Percentiles rank a stretch among this genome's conserved stretches.
These are phyloP conservation scores for Vigna hirtella DNA, from an alignment of 306 rosid genomes.

Conservation along the genomic window DNA sequence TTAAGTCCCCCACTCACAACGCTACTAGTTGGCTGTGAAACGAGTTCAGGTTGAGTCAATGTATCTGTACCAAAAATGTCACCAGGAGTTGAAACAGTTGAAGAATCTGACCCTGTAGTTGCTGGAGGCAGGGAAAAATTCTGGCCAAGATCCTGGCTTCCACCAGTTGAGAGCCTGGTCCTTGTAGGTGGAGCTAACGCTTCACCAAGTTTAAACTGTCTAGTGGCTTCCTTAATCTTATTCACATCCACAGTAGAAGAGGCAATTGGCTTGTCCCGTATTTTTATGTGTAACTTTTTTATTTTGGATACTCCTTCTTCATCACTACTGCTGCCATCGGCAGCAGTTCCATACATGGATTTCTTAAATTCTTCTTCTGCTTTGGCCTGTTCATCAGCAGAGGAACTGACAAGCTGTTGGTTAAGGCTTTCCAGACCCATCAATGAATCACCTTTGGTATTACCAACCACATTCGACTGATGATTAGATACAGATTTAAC, in stretches of 20 bases:
- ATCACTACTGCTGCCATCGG: constrained; percentile 94
- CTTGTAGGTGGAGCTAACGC: constrained; percentile 78
- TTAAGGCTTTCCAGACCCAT: constrained; percentile 74
- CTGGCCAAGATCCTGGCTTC: constrained; percentile 85
- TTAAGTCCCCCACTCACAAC: constrained; percentile 59
- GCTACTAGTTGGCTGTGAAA: constrained; percentile 59
- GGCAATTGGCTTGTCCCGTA: constrained; percentile 82
- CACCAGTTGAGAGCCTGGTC: constrained; percentile 71
- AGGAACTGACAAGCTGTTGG: constrained; percentile 62
- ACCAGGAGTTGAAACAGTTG: constrained; percentile 62
- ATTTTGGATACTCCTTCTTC: constrained; percentile 87
- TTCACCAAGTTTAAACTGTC: constrained; percentile 81
- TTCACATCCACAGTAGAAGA: constrained; percentile 86
- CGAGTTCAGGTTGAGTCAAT: constrained; percentile 59
- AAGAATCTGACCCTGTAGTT: constrained; percentile 54
- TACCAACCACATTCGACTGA: constrained; percentile 59
- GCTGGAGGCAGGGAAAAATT: constrained; percentile 66
- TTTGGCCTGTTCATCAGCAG: constrained; percentile 85
- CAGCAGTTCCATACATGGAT: constrained; percentile 81
- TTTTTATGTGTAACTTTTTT: constrained; percentile 77
- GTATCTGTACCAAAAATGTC: constrained; percentile 76
- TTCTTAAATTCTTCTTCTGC: constrained; percentile 98
- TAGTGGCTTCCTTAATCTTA: constrained; percentile 95
- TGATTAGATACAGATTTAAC: constrained; percentile 56
- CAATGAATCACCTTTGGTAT: constrained; percentile 59